A percentile compares a stretch with the other conserved stretches of the same genome.
Conservation (phyloP, 1,284 basidiomycete species). For the Ustilago tritici region DNA sequence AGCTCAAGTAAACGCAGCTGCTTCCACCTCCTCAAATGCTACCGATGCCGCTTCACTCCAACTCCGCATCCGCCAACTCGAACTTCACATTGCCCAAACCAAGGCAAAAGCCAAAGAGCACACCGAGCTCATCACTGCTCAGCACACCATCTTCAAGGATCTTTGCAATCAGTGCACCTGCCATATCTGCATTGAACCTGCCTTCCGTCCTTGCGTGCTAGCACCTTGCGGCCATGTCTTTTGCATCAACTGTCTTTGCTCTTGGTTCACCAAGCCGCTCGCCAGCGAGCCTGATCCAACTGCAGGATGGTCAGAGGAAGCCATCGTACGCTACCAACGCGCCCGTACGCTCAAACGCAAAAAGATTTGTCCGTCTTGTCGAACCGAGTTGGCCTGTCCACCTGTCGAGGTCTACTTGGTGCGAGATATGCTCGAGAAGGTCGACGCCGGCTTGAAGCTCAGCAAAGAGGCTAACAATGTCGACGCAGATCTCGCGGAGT, state of each 20-base stretch:
- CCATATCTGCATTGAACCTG: slow-evolving; percentile 58
- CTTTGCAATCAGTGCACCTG: slow-evolving; percentile 53
- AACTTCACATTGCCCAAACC: slow-evolving; percentile 39
- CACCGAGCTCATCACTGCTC: slow-evolving; percentile 28
- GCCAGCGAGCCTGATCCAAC: slow-evolving; percentile 39
- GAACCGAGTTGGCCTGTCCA: slow-evolving; percentile 53
- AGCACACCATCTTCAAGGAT: slow-evolving; percentile 38
- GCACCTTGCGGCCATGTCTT: slow-evolving; percentile 66
- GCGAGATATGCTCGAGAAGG: slow-evolving; percentile 57
- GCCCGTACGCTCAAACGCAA: slow-evolving; percentile 51
- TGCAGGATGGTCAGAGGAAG: slow-evolving; percentile 11
- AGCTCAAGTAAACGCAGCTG: slow-evolving; percentile 11
- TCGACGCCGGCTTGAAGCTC: slow-evolving; percentile 37
- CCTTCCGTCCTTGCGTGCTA: slow-evolving; percentile 59
- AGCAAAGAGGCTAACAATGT: slow-evolving; percentile 18
- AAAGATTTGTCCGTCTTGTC: slow-evolving; percentile 66
- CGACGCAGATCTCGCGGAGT: slow-evolving; percentile 30
- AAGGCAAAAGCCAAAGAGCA: slow-evolving; percentile 24
- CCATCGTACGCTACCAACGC: slow-evolving; percentile 21
- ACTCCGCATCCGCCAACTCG: slow-evolving; percentile 37
- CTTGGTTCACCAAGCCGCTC: slow-evolving; percentile 61
- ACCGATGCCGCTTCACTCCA: slow-evolving; percentile 30
- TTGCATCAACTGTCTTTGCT: slow-evolving; percentile 62
- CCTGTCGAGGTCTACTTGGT: slow-evolving; percentile 64
- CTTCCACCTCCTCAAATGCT: slow-evolving; percentile 4